phyloP scores from a whole-genome alignment of 768 basidiomycete species.

The Multifurca ochricompacta region DNA sequence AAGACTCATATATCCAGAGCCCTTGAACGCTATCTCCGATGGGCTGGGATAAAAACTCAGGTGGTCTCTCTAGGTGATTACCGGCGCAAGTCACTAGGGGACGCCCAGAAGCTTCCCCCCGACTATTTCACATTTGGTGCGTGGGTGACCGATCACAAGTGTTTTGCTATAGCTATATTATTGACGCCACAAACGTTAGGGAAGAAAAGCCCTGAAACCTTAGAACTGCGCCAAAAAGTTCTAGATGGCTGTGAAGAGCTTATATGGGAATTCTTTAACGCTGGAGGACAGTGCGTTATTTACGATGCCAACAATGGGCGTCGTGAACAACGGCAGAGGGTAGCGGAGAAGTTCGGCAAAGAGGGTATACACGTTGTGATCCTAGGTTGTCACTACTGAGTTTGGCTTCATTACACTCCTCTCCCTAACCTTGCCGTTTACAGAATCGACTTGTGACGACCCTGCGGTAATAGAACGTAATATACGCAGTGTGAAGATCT shows the following conservation, averaged over 20 bases:
- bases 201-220: constrained; percentile 73
- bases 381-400: constrained; percentile 50
- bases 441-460: constrained; percentile 89
- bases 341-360: constrained; percentile 82
- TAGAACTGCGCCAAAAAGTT: constrained; percentile 64
- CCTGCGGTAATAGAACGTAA: constrained; percentile 90
- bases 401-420: neutral
- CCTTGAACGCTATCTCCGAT: constrained; percentile 93
- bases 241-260: constrained; percentile 79
- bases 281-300: constrained; percentile 91
- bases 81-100: constrained; percentile 81
- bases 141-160: constrained; percentile 22
- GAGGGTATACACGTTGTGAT: constrained; percentile 88
- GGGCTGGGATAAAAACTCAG: constrained; percentile 95
- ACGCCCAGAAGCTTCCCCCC: constrained; percentile 76
- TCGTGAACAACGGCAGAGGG: constrained; percentile 49
- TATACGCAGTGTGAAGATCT: constrained; percentile 95
- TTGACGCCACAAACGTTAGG: constrained; percentile 32
- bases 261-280: constrained; percentile 82
- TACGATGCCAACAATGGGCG: constrained; percentile 98
- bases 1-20: constrained; percentile 97
- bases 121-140: constrained; percentile 88
- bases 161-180: neutral
- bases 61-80: constrained; percentile 96
- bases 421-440: constrained; percentile 4